A percentile compares a stretch with the other conserved stretches of the same genome.
These are phyloP conservation scores for Leptodermis oblonga DNA, from an alignment of 257 asterid genomes.

Conservation along the genomic window DNA sequence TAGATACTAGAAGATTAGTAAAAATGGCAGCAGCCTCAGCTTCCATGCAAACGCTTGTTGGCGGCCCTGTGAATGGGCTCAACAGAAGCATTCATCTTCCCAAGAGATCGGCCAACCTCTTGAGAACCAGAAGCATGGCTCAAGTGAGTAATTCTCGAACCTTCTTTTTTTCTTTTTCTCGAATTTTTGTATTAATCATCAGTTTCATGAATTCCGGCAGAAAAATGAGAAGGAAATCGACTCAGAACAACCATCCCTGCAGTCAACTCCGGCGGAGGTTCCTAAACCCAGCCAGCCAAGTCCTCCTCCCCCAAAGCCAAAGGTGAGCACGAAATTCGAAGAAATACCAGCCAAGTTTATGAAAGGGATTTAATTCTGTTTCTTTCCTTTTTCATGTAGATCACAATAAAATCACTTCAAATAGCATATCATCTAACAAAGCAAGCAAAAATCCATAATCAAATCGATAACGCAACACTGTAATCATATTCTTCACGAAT, in stretches of 20 bases:
- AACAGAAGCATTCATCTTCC: slow-evolving; percentile 16
- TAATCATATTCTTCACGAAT: too few species aligned
- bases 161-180: neutral
- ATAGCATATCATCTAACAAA: neutral
- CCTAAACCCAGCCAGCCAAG: slow-evolving; percentile 3
- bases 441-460: neutral
- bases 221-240: slow-evolving; percentile 17
- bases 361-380: too few species aligned
- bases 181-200: neutral
- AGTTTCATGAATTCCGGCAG: slow-evolving; percentile 12
- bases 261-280: neutral
- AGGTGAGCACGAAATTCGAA: slow-evolving; percentile 42
- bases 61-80: slow-evolving; percentile 19
- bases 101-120: slow-evolving; percentile 26
- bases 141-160: slow-evolving; percentile 22
- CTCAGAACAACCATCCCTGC: neutral
- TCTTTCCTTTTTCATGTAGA: neutral
- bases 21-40: slow-evolving; percentile 17
- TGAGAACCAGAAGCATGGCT: slow-evolving; percentile 44
- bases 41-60: slow-evolving; percentile 28
- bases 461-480: neutral
- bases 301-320: slow-evolving; percentile 30
- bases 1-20: too few species aligned
- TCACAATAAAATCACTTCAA: neutral
- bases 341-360: slow-evolving; percentile 56